Percentiles rank a stretch among this genome's conserved stretches.
Conservation (phyloP, 2,329 filamentous ascomycete genomes). For the Fusarium pseudocircinatum region DNA sequence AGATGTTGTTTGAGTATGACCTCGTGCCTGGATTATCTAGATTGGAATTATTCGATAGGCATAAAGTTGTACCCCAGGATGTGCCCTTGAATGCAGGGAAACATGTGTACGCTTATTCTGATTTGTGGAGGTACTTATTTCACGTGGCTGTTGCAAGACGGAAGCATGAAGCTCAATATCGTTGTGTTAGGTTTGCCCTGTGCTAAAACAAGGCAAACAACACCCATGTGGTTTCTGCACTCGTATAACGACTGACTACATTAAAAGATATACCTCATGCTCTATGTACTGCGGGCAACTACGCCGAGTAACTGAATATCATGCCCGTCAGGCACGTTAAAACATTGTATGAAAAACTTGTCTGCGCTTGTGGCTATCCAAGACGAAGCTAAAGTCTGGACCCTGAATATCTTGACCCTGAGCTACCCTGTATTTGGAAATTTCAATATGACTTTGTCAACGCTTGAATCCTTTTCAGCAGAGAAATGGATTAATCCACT, state of each 20-base stretch:
- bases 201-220: conserved; percentile 14
- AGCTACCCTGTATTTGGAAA: conserved; percentile 27
- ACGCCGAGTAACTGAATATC: not conserved
- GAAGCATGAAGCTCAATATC: not conserved
- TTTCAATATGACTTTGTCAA: conserved; percentile 3
- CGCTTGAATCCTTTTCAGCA: conserved; percentile 6
- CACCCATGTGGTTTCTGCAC: not conserved
- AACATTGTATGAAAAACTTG: conserved; percentile 8
- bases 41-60: not conserved
- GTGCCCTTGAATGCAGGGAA: not conserved
- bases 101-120: not conserved
- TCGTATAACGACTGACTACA: not conserved
- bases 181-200: not conserved
- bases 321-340: not conserved
- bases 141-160: not conserved
- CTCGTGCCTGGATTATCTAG: not conserved
- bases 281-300: not conserved
- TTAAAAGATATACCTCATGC: not conserved
- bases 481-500: not conserved
- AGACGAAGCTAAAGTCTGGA: conserved; percentile 25
- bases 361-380: conserved; percentile 13
- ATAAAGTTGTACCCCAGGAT: not conserved
- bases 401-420: conserved; percentile 15
- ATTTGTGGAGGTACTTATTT: not conserved
- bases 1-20: conserved; percentile 7